These are phyloP conservation scores for Borealophlyctis nickersoniae DNA, from an alignment of 192 early-diverging fungal genomes.

Conservation along the genomic window DNA sequence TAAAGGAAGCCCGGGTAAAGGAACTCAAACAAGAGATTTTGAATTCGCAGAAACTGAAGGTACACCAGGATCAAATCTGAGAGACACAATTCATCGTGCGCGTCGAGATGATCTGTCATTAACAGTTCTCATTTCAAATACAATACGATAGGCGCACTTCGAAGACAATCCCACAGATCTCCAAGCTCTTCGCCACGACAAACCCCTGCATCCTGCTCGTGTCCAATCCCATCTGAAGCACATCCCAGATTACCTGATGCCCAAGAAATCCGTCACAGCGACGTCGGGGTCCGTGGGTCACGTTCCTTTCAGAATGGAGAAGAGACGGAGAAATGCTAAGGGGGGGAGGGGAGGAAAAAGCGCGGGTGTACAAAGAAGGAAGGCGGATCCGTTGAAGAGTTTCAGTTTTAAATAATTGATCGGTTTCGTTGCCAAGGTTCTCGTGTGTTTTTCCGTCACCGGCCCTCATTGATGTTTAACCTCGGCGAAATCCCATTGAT, in stretches of 20 bases:
- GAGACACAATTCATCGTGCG: no score
- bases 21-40: slow-evolving; percentile 94
- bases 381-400: slow-evolving; percentile 35
- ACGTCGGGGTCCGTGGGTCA: slow-evolving; percentile 5
- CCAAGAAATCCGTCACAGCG: slow-evolving; percentile 47
- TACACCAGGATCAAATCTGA: slow-evolving; percentile 22
- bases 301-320: slow-evolving; percentile 35
- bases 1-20: slow-evolving; percentile 90
- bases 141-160: slow-evolving; percentile 75
- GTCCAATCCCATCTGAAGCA: slow-evolving; percentile 89
- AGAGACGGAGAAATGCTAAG: slow-evolving; percentile 14
- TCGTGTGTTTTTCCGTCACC: no score
- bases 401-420: no score
- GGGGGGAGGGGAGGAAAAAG: slow-evolving; percentile 16
- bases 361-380: slow-evolving; percentile 11
- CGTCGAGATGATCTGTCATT: no score
- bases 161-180: slow-evolving; percentile 94
- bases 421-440: no score
- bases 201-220: slow-evolving; percentile 74
- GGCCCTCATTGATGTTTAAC: no score
- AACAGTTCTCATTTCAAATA: no score
- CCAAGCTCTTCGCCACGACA: slow-evolving; percentile 87
- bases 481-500: no score
- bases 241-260: slow-evolving; percentile 90
- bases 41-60: slow-evolving; percentile 91